Evolutionary conservation across 1,139 yeast species (phyloP).

Genomic region (Suhomyces guaymorum): DNA sequence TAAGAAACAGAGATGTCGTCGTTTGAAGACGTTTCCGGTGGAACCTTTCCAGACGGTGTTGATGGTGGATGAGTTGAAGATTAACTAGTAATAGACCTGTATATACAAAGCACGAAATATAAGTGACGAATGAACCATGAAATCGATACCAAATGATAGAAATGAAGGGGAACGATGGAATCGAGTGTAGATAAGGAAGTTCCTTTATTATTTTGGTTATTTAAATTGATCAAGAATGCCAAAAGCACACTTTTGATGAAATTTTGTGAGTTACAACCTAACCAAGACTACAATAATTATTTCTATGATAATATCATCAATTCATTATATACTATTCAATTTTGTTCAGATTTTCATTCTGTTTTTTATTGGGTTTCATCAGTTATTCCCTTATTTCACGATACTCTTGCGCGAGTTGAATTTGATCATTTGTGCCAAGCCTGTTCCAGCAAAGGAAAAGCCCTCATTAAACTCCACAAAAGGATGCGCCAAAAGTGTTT

Average conservation of each 20-base stretch:
- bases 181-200: too few relatives aligned
- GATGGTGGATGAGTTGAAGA: conserved; percentile 69
- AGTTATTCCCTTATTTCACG: conserved; percentile 9
- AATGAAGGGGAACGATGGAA: too few relatives aligned
- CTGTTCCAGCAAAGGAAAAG: conserved; percentile 66
- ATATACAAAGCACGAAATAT: conserved; percentile 2
- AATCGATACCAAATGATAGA: not conserved
- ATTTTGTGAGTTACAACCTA: too few relatives aligned
- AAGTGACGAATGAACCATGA: not conserved
- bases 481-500: conserved; percentile 57
- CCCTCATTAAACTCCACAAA: conserved; percentile 52
- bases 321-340: too few relatives aligned
- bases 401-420: conserved; percentile 31
- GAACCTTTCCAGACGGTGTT: conserved; percentile 82
- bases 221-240: too few relatives aligned
- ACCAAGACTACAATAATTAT: too few relatives aligned
- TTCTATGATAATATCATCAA: too few relatives aligned
- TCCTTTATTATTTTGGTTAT: too few relatives aligned
- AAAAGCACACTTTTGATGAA: too few relatives aligned
- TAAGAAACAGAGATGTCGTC: conserved; percentile 81
- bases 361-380: too few relatives aligned
- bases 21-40: conserved; percentile 72
- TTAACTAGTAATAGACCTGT: conserved; percentile 25
- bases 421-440: conserved; percentile 52
- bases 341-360: too few relatives aligned